phyloP scores from a whole-genome alignment of 2,329 filamentous ascomycete species.

The Cladorrhinum sp. region DNA sequence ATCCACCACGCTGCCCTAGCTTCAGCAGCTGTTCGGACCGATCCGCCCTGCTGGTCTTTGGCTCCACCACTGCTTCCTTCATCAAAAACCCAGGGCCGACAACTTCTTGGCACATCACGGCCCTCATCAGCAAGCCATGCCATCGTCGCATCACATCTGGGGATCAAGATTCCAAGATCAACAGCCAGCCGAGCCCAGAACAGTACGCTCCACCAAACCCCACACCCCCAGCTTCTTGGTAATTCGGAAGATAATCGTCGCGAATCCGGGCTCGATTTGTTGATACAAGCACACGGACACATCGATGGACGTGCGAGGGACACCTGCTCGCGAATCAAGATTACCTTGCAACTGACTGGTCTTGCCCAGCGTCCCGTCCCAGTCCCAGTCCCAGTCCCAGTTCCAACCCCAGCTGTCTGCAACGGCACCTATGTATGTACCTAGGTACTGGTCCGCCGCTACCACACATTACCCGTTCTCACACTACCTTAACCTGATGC shows the following conservation, averaged over 20 bases:
- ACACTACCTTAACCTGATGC: neutral
- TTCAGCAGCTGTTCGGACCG: slow-evolving; percentile 1
- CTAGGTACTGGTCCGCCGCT: slow-evolving; percentile 19
- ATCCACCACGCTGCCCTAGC: neutral
- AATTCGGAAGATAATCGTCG: slow-evolving; percentile 4
- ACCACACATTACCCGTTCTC: slow-evolving; percentile 23
- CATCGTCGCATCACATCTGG: neutral
- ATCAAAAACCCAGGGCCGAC: neutral
- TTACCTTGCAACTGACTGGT: neutral
- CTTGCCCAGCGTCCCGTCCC: slow-evolving; percentile 7
- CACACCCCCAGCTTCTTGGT: slow-evolving; percentile 9
- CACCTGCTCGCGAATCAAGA: slow-evolving; percentile 9
- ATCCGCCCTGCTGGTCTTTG: slow-evolving; percentile 1
- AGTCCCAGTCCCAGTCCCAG: slow-evolving; percentile 5
- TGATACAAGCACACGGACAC: slow-evolving; percentile 16
- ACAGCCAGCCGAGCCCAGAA: neutral
- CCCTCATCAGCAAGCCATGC: neutral
- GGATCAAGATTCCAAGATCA: slow-evolving; percentile 8
- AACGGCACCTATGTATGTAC: slow-evolving; percentile 6
- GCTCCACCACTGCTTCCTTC: neutral
- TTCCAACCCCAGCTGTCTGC: slow-evolving; percentile 8
- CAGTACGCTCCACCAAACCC: neutral
- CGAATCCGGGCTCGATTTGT: slow-evolving; percentile 4
- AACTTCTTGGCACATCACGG: neutral
- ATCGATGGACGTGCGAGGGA: slow-evolving; percentile 16